Percentiles rank a stretch among this genome's conserved stretches.
Evolutionary conservation across 768 basidiomycete species (phyloP).

Genomic region (Boletus tomentosulus): DNA sequence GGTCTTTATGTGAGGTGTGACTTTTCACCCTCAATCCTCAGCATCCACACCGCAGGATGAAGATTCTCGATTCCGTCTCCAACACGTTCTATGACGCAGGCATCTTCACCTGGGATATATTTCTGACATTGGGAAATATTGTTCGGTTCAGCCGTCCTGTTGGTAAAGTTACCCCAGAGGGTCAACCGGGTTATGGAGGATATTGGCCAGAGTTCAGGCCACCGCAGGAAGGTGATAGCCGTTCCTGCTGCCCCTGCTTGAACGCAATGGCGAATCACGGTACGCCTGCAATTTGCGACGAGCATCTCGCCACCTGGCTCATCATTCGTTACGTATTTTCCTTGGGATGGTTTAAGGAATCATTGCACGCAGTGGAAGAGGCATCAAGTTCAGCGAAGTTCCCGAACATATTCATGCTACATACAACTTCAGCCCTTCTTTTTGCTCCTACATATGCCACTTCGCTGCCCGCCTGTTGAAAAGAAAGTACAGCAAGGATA

Average conservation of each 20-base stretch:
- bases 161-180: conserved; percentile 51
- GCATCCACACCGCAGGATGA: conserved; percentile 33
- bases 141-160: conserved; percentile 28
- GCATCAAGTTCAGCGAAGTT: conserved; percentile 54
- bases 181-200: conserved; percentile 52
- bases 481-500: conserved; percentile 52
- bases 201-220: conserved; percentile 65
- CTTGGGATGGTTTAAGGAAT: conserved; percentile 26
- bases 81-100: neutral
- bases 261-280: conserved; percentile 83
- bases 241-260: conserved; percentile 66
- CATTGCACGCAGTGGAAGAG: conserved; percentile 58
- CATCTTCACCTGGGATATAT: conserved; percentile 10
- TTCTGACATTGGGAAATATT: conserved; percentile 13
- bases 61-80: conserved; percentile 6
- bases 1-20: neutral
- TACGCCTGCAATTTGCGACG: conserved; percentile 46
- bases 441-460: conserved; percentile 61
- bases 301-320: neutral
- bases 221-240: conserved; percentile 58
- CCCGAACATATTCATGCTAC: conserved; percentile 40
- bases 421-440: conserved; percentile 67
- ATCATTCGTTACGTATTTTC: neutral
- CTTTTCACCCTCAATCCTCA: conserved; percentile 7
- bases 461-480: conserved; percentile 54